Base-by-base conservation (phyloP, 2,329 filamentous ascomycete species). In the Ophiostoma perfectum region DNA sequence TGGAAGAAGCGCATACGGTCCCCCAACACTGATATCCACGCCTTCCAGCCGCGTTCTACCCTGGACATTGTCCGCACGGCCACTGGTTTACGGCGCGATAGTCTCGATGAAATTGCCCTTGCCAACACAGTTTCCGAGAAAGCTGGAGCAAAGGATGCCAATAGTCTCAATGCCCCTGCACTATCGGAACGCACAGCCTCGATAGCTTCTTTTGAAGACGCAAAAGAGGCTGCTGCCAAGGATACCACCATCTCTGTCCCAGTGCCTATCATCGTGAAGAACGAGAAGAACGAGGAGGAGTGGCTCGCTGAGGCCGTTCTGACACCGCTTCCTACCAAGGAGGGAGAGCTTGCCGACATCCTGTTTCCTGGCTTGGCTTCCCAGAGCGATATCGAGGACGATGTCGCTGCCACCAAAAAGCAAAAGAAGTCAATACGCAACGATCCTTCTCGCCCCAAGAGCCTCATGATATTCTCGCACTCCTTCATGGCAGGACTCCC, bases 1-100 rank as follows among this genome's bases (percentile, higher is more conserved):
- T 99, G 95, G 95, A 92, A 95, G 79, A 97, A 97, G 80, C 87
- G 90, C 71, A 84, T 91, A 73, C 86, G 91, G 69, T 83, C 84
- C 6, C 85, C 86, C 0, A 77, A 76, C 39, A 77, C 80, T 45
- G 81, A 83, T 38, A 75, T 76, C 45, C 78, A 80, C 63, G 80
- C 83, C 52, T 76, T 80, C 65, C 79, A 81, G 64, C 78, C 81
- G 47, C 80, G 82, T 27, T 27, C 27, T 39, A 84, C 85, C 1
- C 78, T 80, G 63, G 81, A 81, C 64, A 82, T 82, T 0, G 73
- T 78, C 36, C 76, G 73, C n/a, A 75, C 74, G 67, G 70, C 72
- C 65, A 73, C 74, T 38, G 76, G 80, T 70, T 69, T 77, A 69
- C 77, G 79, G 63, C 77, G 79, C 68, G 74, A 78, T 69, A 81